Evolutionary conservation across 768 basidiomycete species (phyloP).

Genomic region (Boletus reticulatus): DNA sequence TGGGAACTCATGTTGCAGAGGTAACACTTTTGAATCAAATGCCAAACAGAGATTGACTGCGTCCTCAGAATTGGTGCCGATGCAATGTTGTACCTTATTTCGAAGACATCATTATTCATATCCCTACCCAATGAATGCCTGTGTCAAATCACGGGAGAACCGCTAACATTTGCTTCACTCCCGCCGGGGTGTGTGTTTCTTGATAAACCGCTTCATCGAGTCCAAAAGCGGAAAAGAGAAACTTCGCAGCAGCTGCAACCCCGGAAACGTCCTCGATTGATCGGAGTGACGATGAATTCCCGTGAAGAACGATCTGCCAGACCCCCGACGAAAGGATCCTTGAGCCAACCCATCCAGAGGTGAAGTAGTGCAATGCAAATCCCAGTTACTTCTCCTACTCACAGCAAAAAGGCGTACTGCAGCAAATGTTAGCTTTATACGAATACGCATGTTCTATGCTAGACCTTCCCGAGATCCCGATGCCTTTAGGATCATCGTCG

Average conservation of each 20-base stretch:
- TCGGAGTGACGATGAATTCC: neutral
- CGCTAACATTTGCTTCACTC: slow-evolving; percentile 50
- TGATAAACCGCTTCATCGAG: neutral
- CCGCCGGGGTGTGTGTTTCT: slow-evolving; percentile 16
- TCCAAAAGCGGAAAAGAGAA: slow-evolving; percentile 25
- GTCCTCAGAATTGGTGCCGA: slow-evolving; percentile 67
- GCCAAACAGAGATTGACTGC: neutral
- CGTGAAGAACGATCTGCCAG: slow-evolving; percentile 1
- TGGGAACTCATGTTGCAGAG: slow-evolving; percentile 67
- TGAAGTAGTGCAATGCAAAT: neutral
- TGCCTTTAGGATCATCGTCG: slow-evolving; percentile 51
- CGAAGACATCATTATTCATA: slow-evolving; percentile 71
- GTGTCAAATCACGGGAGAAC: slow-evolving; percentile 78
- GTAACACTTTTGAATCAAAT: slow-evolving; percentile 32
- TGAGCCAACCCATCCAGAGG: slow-evolving; percentile 21
- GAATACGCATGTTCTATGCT: slow-evolving; percentile 66
- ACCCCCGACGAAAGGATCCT: neutral
- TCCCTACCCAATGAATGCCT: slow-evolving; percentile 80
- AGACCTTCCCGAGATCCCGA: slow-evolving; percentile 52
- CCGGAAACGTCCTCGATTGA: slow-evolving; percentile 27
- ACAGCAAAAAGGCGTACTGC: slow-evolving; percentile 38
- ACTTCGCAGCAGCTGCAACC: slow-evolving; percentile 14
- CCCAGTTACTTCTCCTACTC: neutral
- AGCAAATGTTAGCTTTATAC: slow-evolving; percentile 49
- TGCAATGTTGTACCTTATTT: slow-evolving; percentile 74